A percentile compares a stretch with the other conserved stretches of the same genome.
Conservation (phyloP, 2,329 filamentous ascomycete genomes). For the Talaromyces sp. region DNA sequence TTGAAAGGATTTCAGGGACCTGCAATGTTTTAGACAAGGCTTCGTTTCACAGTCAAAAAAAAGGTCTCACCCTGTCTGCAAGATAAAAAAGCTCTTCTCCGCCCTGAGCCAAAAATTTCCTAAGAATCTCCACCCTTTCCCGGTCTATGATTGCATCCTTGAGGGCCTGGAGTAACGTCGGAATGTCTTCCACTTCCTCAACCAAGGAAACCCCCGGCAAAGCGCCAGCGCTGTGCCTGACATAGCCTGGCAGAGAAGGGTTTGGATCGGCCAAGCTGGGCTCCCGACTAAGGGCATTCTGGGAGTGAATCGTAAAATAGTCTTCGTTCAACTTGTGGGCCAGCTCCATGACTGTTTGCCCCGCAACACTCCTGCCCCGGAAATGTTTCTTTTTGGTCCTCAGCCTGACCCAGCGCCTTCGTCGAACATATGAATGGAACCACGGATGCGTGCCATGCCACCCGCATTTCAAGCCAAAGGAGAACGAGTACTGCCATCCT, state of each 20-base stretch:
- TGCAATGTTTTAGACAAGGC: slow-evolving; percentile 21
- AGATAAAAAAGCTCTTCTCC: slow-evolving; percentile 72
- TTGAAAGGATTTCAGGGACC: slow-evolving; percentile 79
- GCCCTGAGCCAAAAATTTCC: slow-evolving; percentile 73
- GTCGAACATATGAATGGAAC: slow-evolving; percentile 92
- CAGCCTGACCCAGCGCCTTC: slow-evolving; percentile 81
- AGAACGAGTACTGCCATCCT: slow-evolving; percentile 94
- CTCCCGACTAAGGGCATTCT: slow-evolving; percentile 40
- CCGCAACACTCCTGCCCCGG: slow-evolving; percentile 13
- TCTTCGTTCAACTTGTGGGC: slow-evolving; percentile 66
- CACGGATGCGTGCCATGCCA: slow-evolving; percentile 88
- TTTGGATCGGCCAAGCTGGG: slow-evolving; percentile 25
- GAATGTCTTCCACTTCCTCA: slow-evolving; percentile 60
- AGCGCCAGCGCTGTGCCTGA: slow-evolving; percentile 34
- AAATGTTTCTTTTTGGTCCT: slow-evolving; percentile 57
- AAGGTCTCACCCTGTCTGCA: slow-evolving; percentile 48
- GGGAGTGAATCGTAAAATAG: slow-evolving; percentile 70
- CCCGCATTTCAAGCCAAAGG: slow-evolving; percentile 66
- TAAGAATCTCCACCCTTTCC: slow-evolving; percentile 80
- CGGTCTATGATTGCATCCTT: slow-evolving; percentile 73
- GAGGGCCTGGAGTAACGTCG: slow-evolving; percentile 63
- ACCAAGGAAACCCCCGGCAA: slow-evolving; percentile 38
- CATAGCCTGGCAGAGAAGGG: slow-evolving; percentile 19
- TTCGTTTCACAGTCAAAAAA: background rate
- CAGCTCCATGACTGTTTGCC: slow-evolving; percentile 32